Percentiles rank a stretch among this genome's conserved stretches.
phyloP scores from a whole-genome alignment of 2,329 filamentous ascomycete species.

The Xylaria arbuscula region DNA sequence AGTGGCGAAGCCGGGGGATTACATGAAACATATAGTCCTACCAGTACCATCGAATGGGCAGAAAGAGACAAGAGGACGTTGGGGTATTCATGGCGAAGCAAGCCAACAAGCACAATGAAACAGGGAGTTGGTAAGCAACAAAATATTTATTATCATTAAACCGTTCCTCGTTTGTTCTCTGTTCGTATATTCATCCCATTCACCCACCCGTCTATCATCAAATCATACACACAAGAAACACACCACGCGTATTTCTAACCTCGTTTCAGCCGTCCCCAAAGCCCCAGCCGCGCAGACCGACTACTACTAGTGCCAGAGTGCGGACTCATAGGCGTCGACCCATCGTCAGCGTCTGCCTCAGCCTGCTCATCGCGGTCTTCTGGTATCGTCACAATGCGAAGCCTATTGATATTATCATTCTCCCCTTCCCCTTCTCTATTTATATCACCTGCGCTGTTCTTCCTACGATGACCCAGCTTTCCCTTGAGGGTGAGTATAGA shows the following conservation, averaged over 20 bases:
- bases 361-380: conserved; percentile 29
- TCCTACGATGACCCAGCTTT: conserved; percentile 50
- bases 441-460: conserved; percentile 41
- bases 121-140: not conserved
- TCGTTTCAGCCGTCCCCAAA: conserved; percentile 33
- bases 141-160: conserved; percentile 4
- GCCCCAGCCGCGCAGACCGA: conserved; percentile 14
- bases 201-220: conserved; percentile 1
- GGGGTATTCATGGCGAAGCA: not conserved
- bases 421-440: not conserved
- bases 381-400: conserved; percentile 30
- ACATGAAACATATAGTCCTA: not conserved
- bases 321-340: conserved; percentile 37
- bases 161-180: not conserved
- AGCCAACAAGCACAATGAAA: not conserved
- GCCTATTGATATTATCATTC: conserved; percentile 30
- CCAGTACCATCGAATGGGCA: not conserved
- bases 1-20: not conserved
- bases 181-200: not conserved
- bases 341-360: conserved; percentile 33
- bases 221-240: not conserved
- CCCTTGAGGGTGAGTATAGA: conserved; percentile 63
- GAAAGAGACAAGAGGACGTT: not conserved
- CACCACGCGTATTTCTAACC: conserved; percentile 6
- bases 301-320: conserved; percentile 23